phyloP scores from a whole-genome alignment of 2,329 filamentous ascomycete genomes.

The Exophiala alcalophila region DNA sequence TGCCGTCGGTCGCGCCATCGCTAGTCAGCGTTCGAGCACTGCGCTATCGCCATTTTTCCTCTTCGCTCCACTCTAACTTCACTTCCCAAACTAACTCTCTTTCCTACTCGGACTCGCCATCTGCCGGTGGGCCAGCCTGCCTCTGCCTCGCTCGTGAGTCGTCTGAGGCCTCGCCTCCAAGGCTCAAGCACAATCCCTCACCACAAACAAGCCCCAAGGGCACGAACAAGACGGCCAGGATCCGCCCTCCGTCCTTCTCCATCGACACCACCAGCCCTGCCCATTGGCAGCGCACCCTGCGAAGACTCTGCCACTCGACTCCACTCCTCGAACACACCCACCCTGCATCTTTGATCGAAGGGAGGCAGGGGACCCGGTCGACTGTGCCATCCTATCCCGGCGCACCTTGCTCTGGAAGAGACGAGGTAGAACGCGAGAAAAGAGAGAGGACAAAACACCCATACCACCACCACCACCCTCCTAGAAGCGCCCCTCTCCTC shows the following conservation, averaged over 20 bases:
- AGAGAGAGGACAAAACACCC: too few relatives aligned
- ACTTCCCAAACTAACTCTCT: conserved; percentile 18
- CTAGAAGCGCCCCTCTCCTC: too few relatives aligned
- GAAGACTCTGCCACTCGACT: conserved; percentile 12
- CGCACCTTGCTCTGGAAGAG: conserved; percentile 4
- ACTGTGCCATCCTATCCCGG: conserved; percentile 19
- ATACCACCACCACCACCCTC: too few relatives aligned
- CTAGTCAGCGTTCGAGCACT: conserved; percentile 14
- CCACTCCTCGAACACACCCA: conserved; percentile 17
- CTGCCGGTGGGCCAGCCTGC: conserved; percentile 23
- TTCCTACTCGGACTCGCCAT: conserved; percentile 19
- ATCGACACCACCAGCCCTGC: conserved; percentile 6
- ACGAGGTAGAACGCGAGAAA: too few relatives aligned
- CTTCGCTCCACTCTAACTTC: conserved; percentile 16
- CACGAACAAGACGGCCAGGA: too few relatives aligned
- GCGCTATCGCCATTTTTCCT: conserved; percentile 19
- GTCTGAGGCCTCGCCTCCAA: too few relatives aligned
- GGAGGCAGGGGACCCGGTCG: conserved; percentile 18
- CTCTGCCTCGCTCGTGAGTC: conserved; percentile 11
- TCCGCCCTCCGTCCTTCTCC: conserved; percentile 8
- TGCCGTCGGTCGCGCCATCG: conserved; percentile 20
- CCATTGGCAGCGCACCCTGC: conserved; percentile 18
- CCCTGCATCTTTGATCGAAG: conserved; percentile 20
- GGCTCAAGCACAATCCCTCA: too few relatives aligned
- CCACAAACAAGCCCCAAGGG: too few relatives aligned